These are phyloP conservation scores for Mangifera indica DNA, from an alignment of 345 rosid genomes.

Conservation along the genomic window DNA sequence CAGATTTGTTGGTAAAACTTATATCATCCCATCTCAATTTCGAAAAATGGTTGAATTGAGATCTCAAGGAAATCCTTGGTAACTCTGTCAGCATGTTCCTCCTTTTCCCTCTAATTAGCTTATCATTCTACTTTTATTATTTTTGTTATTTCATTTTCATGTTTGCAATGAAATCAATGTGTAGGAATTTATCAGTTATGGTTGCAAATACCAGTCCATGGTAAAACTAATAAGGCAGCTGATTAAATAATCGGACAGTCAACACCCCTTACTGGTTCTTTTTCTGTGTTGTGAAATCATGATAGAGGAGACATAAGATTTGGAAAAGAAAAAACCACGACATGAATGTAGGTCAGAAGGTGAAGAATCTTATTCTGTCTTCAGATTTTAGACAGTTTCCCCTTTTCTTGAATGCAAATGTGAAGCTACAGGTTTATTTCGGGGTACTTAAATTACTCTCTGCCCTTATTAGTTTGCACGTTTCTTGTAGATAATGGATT, in stretches of 20 bases:
- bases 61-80: neutral
- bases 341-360: neutral
- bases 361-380: neutral
- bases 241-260: neutral
- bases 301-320: neutral
- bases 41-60: neutral
- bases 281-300: neutral
- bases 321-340: neutral
- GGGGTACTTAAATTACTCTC: neutral
- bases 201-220: neutral
- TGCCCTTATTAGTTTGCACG: constrained; percentile 8
- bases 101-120: neutral
- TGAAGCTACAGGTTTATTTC: neutral
- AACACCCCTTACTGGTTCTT: neutral
- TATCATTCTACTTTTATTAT: neutral
- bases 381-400: neutral
- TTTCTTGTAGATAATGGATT: constrained; percentile 70
- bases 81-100: neutral
- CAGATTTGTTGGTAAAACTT: neutral
- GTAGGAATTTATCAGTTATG: neutral
- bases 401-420: neutral
- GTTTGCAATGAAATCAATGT: neutral
- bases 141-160: neutral
- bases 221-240: neutral
- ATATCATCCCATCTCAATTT: neutral